Base-by-base conservation (phyloP, 2,329 filamentous ascomycete species). In the Remersonia thermophila region DNA sequence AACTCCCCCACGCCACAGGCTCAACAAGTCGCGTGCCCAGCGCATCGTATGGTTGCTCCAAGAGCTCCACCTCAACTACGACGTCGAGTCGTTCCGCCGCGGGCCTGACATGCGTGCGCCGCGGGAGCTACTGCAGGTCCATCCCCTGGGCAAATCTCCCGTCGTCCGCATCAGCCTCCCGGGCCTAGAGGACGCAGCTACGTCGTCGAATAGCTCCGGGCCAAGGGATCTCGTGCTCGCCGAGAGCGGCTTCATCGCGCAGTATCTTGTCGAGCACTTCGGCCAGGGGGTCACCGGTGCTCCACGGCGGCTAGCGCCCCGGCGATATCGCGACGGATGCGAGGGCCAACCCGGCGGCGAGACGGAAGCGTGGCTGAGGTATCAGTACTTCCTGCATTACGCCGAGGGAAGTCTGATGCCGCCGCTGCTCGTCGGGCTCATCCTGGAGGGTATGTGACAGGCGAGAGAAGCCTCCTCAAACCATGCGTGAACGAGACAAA, bases 111-210 rank as follows among this genome's bases (percentile, higher is more conserved):
- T 61, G 30, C 64, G 80, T 11, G 86, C 85, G 1, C 83, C 83
- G 2, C 63, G 72, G 0, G 79, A 83, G 47, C 68, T 93, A 31
- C 78, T 80, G 52, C 65, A 82, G 42, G 61, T 93, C 29, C 84
- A 93, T 52, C 80, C 83, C 0, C 66, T 94, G 2, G 86, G 86
- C 39, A 93, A 93, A 54, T 83, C 83, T 1, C 87, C 86, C 2
- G 60, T 87, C 27, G 62, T 94, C 46, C 70, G 69, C 9, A 63
- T 93, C 49, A 61, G 57, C 9, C 29, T 36, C 3, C 26, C 40
- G 1, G 12, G 36, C 4, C 33, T 37, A 4, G 3, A 28, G 7
- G 54, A 61, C 0, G 44, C 55, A 23, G 20, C 20, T 6, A 9
- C 20, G 20, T 9, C 20, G 20, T 5, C 20, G 20, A n/a, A 5